phyloP scores from a whole-genome alignment of 352 stramenopile genomes.

The Globisporangium acanthophoron region DNA sequence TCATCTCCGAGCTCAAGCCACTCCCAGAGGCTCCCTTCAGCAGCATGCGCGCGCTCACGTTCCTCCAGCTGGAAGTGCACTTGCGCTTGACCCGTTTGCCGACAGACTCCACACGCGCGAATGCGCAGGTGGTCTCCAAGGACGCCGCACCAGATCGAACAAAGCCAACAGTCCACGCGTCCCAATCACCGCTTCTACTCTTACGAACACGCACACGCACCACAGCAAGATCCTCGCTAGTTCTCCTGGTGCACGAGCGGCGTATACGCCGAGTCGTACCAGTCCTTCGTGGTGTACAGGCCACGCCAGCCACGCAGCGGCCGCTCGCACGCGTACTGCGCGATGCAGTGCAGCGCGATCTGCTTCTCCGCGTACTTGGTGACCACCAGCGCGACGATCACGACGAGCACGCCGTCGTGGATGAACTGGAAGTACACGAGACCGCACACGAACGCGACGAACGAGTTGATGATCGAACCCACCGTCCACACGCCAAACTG shows the following conservation, averaged over 20 bases:
- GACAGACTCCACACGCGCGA: no score
- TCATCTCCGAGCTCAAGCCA: no score
- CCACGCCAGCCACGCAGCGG: slow-evolving; percentile 67
- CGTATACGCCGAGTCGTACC: slow-evolving; percentile 83
- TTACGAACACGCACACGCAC: no score
- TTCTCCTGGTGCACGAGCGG: slow-evolving; percentile 69
- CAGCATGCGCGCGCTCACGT: no score
- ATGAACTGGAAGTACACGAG: slow-evolving; percentile 59
- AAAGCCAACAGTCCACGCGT: no score
- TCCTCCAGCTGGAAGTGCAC: no score
- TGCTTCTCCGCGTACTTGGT: slow-evolving; percentile 75
- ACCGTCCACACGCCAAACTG: slow-evolving; percentile 67
- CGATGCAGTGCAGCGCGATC: slow-evolving; percentile 61
- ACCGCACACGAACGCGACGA: slow-evolving; percentile 52
- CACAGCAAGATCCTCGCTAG: slow-evolving; percentile 12
- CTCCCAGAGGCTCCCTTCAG: no score
- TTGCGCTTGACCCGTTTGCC: no score
- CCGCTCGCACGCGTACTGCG: slow-evolving; percentile 67
- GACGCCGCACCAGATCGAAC: no score
- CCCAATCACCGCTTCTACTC: no score
- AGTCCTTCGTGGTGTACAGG: slow-evolving; percentile 80
- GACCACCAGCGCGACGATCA: slow-evolving; percentile 39
- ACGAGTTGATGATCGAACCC: slow-evolving; percentile 63
- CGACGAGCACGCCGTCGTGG: slow-evolving; percentile 62
- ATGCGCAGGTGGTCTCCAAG: no score